Conservation (phyloP, 176 grass and related monocot species). For the Coix lacrymajobi region DNA sequence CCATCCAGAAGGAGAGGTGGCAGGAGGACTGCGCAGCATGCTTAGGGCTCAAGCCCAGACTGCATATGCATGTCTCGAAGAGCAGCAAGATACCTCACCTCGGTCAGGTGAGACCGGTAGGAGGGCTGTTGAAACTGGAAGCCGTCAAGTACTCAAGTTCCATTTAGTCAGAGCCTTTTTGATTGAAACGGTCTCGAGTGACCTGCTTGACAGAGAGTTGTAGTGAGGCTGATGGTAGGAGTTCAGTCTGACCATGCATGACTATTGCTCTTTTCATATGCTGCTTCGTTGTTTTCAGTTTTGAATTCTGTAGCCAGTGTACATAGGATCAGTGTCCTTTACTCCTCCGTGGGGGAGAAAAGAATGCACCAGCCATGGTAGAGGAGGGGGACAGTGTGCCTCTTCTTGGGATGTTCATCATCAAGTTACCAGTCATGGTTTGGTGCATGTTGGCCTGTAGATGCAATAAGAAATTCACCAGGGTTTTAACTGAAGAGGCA, state of each 20-base stretch:
- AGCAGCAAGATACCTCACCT: background rate
- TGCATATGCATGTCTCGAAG: background rate
- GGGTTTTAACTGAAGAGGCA: background rate
- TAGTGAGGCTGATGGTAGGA: background rate
- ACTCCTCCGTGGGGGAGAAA: background rate
- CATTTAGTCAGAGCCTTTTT: conserved; percentile 28
- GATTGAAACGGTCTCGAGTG: conserved; percentile 20
- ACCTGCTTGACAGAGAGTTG: background rate
- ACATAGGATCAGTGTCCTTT: background rate
- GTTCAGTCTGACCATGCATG: conserved; percentile 15
- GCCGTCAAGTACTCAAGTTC: conserved; percentile 13
- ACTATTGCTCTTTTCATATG: background rate
- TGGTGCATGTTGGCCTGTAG: conserved; percentile 8
- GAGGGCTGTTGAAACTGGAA: conserved; percentile 19
- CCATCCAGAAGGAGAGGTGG: conserved; percentile 50
- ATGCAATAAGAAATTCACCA: background rate
- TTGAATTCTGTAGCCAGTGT: conserved; percentile 19
- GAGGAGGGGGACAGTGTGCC: background rate
- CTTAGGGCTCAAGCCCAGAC: conserved; percentile 3
- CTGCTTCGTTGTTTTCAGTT: background rate
- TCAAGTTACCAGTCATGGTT: background rate
- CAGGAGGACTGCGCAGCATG: conserved; percentile 25
- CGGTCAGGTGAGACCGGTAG: background rate
- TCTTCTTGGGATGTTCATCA: background rate
- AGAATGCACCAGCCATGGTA: background rate